A percentile compares a stretch with the other conserved stretches of the same genome.
Evolutionary conservation across 192 early-diverging fungal genomes (phyloP).

Genomic region (Linderina pennispora): DNA sequence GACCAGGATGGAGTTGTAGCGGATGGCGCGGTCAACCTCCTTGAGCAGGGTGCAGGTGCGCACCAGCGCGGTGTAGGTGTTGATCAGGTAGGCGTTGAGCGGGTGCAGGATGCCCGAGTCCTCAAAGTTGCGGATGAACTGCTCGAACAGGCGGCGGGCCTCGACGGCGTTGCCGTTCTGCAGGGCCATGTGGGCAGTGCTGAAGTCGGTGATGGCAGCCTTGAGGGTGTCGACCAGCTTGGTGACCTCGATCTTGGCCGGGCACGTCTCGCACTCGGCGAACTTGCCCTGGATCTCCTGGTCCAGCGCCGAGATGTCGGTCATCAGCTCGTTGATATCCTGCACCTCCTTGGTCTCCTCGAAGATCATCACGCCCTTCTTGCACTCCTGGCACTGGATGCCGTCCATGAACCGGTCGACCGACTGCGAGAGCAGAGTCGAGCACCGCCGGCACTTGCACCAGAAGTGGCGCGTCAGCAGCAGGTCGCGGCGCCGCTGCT

Average conservation of each 20-base stretch:
- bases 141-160: slow-evolving; percentile 41
- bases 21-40: slow-evolving; percentile 37
- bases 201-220: slow-evolving; percentile 47
- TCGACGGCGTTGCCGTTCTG: slow-evolving; percentile 34
- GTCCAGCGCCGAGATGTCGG: slow-evolving; percentile 42
- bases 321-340: slow-evolving; percentile 53
- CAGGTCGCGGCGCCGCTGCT: slow-evolving; percentile 65
- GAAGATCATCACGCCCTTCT: slow-evolving; percentile 49
- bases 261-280: slow-evolving; percentile 48
- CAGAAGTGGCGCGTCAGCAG: slow-evolving; percentile 64
- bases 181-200: slow-evolving; percentile 32
- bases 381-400: slow-evolving; percentile 56
- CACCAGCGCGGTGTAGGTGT: slow-evolving; percentile 37
- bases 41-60: slow-evolving; percentile 33
- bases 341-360: slow-evolving; percentile 56
- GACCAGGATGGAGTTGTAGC: slow-evolving; percentile 33
- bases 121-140: slow-evolving; percentile 47
- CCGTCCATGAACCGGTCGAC: slow-evolving; percentile 66
- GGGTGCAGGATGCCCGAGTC: slow-evolving; percentile 41
- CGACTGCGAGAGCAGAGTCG: slow-evolving; percentile 53
- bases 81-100: slow-evolving; percentile 46
- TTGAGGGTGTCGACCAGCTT: slow-evolving; percentile 47
- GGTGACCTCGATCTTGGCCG: slow-evolving; percentile 41
- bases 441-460: slow-evolving; percentile 72
- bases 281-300: slow-evolving; percentile 53